Evolutionary conservation across 192 early-diverging fungal species (phyloP).

Genomic region (Gryganskiella cystojenkinii): DNA sequence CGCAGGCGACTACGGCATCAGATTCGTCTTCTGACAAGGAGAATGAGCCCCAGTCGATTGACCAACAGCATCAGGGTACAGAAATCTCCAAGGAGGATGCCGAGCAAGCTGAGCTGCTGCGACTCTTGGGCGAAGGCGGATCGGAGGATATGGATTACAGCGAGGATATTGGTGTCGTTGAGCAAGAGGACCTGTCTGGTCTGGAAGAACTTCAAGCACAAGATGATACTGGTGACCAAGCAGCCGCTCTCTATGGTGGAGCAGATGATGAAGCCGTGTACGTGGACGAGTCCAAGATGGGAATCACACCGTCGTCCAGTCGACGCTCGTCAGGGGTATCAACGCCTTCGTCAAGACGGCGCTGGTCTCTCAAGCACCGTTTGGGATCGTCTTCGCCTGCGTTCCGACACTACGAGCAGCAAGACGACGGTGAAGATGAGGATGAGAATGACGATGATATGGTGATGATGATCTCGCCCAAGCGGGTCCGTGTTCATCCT

Average conservation of each 20-base stretch:
- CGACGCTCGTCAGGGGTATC: neutral
- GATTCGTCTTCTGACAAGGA: neutral
- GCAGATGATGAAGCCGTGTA: neutral
- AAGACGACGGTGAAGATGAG: slow-evolving; percentile 9
- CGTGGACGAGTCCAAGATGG: neutral
- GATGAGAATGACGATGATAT: slow-evolving; percentile 30
- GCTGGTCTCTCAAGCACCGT: slow-evolving; percentile 21
- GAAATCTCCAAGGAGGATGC: slow-evolving; percentile 9
- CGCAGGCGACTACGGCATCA: neutral
- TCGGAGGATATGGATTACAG: neutral
- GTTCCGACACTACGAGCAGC: slow-evolving; percentile 25
- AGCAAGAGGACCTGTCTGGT: neutral
- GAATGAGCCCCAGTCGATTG: neutral
- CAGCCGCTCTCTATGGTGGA: neutral
- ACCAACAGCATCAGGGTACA: neutral
- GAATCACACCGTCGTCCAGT: neutral
- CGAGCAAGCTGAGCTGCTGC: slow-evolving; percentile 22
- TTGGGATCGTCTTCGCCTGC: slow-evolving; percentile 32
- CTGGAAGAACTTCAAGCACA: neutral
- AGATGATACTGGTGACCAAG: neutral
- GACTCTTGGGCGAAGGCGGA: slow-evolving; percentile 19
- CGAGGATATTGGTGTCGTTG: neutral
- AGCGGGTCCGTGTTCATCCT: slow-evolving; percentile 11
- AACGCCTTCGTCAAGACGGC: slow-evolving; percentile 15
- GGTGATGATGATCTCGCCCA: slow-evolving; percentile 38